Evolutionary conservation across 2,329 filamentous ascomycete genomes (phyloP), one percentile per base, ranked within the genome.

Genomic region (Verticillium longisporum): DNA sequence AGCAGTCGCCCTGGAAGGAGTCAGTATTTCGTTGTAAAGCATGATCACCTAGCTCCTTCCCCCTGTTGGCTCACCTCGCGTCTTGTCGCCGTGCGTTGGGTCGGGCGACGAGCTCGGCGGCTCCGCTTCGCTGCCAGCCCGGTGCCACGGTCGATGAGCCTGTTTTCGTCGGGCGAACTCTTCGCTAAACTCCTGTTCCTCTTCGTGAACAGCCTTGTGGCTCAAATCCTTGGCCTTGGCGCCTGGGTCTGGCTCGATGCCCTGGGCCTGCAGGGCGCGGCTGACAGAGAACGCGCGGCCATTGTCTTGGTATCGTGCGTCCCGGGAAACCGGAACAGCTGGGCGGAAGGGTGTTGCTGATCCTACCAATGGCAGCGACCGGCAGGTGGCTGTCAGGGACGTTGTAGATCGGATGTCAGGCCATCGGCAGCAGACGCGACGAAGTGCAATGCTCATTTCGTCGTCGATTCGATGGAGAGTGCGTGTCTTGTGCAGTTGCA

Each of bases 111-210:
- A 67, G 14, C 70, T 71, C 1, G 74, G 69, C 9, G 73, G 71
- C 60, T 74, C 68, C 55, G 64, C 80, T 75, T 71, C 84, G 53
- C 82, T 83, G 3, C 85, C 83, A 64, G 88, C 80, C 15, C 86
- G 78, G 65, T 86, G 85, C 88, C 88, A 90, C 66, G 88, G 88
- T 37, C 86, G 81, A 57, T 83, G 78, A 57, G 83, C 76, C 64
- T 88, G 86, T 62, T 82, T 80, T 57, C 81, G 75, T 67, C 83
- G 83, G 56, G 79, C 78, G 61, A 45, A 59, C 6, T n/a, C 18
- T 18, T 54, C 57, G 31, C 65, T 71, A 56, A 75, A 69, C 33
- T 77, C 69, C n/a, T 74, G 68, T 54, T 77, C 71, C 3, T 75
- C 63, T 38, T 76, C 70, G 54, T 75, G 71, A 5, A 75, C 66